Evolutionary conservation across 495 filamentous ascomycete species (phyloP), one percentile per base, ranked within the genome.

Genomic region (Glutinoglossum americanum): DNA sequence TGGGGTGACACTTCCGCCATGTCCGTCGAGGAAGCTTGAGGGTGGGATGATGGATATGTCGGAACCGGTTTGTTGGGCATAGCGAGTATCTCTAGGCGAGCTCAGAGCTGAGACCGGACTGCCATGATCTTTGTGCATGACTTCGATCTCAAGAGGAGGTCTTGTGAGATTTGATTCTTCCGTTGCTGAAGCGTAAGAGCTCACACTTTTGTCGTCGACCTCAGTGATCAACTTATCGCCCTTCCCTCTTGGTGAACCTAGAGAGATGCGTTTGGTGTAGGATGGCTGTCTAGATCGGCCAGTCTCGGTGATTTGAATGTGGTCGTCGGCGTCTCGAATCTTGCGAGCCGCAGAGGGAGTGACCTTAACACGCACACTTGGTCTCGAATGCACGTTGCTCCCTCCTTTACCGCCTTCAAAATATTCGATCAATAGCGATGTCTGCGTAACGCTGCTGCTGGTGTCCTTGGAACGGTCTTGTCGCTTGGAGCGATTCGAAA

Each of bases 341-440:
- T 74, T 80, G 61, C 74, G 74, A 56, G 69, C 68, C 39, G 74
- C 74, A 54, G 84, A 92, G 32, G 93, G 92, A 35, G 89, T 95
- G 54, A 99, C 80, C 64, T 90, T 87, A 57, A 99, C 92, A 62
- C 92, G 81, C 47, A 99, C 92, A 71, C 89, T 96, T 1, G 92
- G 93, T 59, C 87, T 70, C 71, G 75, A 83, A 72, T 70, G 75
- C 56, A 72, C 61, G 44, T 79, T 74, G 59, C 68, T 68, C 7
- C 65, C 64, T 57, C 73, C 72, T 68, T 92, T 94, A 55, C 85
- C 83, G 62, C 80, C 87, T 70, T 95, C 89, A 66, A 96, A 99
- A 69, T 96, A 96, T 70, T 99, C 92, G 65, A 99, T 99, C 65
- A 99, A 74, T 54, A 99, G 77, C 54, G 87, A 94, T 44, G 92